Base-by-base conservation (phyloP, 148 eudicot genomes). In the Vaccinium myrtillus region DNA sequence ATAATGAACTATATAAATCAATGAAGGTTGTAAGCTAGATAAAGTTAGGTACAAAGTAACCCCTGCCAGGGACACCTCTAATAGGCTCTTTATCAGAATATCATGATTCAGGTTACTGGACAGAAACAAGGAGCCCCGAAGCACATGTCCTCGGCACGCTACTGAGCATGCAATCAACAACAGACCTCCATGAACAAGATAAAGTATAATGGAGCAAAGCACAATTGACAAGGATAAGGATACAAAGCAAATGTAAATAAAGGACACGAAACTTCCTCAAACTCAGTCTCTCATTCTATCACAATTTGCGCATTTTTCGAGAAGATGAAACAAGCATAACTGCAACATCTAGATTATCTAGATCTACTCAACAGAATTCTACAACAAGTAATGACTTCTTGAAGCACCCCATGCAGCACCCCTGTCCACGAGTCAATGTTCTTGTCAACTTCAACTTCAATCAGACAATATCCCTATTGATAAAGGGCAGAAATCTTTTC, bases 141-240 rank as follows among this genome's bases (percentile, higher is more conserved):
- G 14, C 32, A 11, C 80, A 23, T 53, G 53, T 75, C 78, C 49
- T 39, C 23, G 54, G 25, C 54, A n/a, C 30, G 5, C 78, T 75
- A 21, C 54, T 21, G 53, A 75, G 27, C 78, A 75, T 39, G 78
- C 78, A 19, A 21, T 46, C 78, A 77, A 77, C 27, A 48, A n/a
- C 23, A 48, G 3, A 77, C 54, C 19, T 23, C 79, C 56, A n/a
- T 2, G 51, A 39, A 15, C 76, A 75, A 16, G 32, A 75, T 16
- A 48, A 75, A 21, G 27, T 19, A 74, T 16, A 70, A 27, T 8
- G 25, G 25, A 75, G 21, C 49, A 36, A 36, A 43, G 23, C 78
- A 19, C 53, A 19, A 75, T 15, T 75, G 27, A 75, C 13, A 43
- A 8, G 53, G 78, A 36, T 18, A 75, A 43, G 49, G 53, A 36